Evolutionary conservation across 2,329 filamentous ascomycete genomes (phyloP), one percentile per base, ranked within the genome.

Genomic region (Claviceps monticola): DNA sequence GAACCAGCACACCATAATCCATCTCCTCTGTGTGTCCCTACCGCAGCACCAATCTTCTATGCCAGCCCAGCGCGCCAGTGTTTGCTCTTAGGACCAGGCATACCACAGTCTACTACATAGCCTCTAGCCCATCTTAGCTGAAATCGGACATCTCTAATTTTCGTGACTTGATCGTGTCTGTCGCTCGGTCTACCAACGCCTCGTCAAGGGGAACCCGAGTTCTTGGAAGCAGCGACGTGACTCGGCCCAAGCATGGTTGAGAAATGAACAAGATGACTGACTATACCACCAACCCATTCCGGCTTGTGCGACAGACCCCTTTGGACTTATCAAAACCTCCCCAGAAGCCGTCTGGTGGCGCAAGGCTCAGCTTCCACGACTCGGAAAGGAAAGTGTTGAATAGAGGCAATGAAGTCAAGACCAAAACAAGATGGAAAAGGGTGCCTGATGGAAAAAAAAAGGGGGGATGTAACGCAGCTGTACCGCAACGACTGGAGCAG

Each of bases 401-500:
- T 34, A 38, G 23, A 14, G 19, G 48, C 21, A 46, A 52, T 53
- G 37, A 50, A 55, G n/a, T 53, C 54, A 57, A 58, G 60, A 64
- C 47, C 51, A 63, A 61, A 54, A 56, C 61, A 62, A 62, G 56
- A 56, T 55, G 29, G 9, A 55, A 58, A 51, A 59, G 61, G 64
- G 63, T 59, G 58, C 58, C 58, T 58, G 58, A 51, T 58, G 48
- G 3, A 14, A 46, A 23, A 13, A 13, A 21, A 14, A 13, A 21
- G 8, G 14, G 36, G 52, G 8, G 41, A 23, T 52, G 45, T 54
- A 57, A 63, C 65, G 64, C 60, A 67, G 61, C 62, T 64, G 56
- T 64, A 68, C 59, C 66, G 66, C 66, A 68, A 64, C 66, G 63
- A 70, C 63, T 59, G 54, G 58, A 57, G 56, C 44, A 39, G 47